Conservation (phyloP, 2,329 filamentous ascomycete genomes). For the Pestalotiopsis sp. region DNA sequence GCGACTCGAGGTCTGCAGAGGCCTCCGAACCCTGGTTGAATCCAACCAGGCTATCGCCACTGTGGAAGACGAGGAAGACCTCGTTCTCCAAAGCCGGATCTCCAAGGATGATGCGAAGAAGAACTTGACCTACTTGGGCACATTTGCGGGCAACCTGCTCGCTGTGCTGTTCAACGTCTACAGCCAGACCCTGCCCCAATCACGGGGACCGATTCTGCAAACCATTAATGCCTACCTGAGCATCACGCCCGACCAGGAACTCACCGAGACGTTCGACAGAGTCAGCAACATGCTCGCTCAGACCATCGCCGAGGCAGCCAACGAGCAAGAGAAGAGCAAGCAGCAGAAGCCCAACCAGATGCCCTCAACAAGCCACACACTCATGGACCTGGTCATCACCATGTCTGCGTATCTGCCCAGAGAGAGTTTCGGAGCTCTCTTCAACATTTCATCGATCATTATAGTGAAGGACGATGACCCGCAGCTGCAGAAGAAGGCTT, state of each 20-base stretch:
- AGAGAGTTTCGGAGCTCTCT: constrained; percentile 81
- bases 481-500: constrained; percentile 97
- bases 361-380: constrained; percentile 89
- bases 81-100: constrained; percentile 78
- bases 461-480: constrained; percentile 82
- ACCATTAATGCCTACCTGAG: constrained; percentile 95
- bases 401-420: constrained; percentile 92
- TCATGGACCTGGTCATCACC: constrained; percentile 96
- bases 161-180: constrained; percentile 99
- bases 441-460: constrained; percentile 82
- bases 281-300: constrained; percentile 82
- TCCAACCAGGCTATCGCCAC: constrained; percentile 82
- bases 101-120: constrained; percentile 73
- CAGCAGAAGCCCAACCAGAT: constrained; percentile 64
- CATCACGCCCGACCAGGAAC: constrained; percentile 75
- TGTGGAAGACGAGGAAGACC: constrained; percentile 69
- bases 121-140: constrained; percentile 80
- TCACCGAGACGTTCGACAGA: constrained; percentile 85
- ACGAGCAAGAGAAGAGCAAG: constrained; percentile 62
- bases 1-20: constrained; percentile 83
- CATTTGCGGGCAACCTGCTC: constrained; percentile 83
- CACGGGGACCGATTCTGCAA: constrained; percentile 85
- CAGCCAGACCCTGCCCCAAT: constrained; percentile 91
- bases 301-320: constrained; percentile 62
- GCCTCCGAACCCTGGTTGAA: constrained; percentile 83